Base-by-base conservation (phyloP, 176 grass and related monocot genomes). In the Raddia distichophylla region DNA sequence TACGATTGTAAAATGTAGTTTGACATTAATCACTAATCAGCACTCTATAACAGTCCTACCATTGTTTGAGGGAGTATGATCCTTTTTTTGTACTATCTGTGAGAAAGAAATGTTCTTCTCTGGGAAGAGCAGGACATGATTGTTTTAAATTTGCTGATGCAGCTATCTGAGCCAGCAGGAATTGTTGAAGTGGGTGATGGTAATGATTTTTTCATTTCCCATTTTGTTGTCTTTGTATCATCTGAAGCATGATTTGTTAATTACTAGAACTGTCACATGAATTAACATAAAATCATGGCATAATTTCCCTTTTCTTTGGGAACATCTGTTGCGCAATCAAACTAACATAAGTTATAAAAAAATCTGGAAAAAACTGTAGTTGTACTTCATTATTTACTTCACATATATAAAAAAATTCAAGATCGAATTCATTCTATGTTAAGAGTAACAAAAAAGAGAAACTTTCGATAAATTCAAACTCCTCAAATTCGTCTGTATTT, bases 151-250 rank as follows among this genome's bases (percentile, higher is more conserved):
- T 77, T 86, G 56, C 60, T 82, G 47, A 81, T 87, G 85, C 88
- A 98, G 96, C 86, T 98, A 52, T 95, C 90, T 84, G 96, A 98
- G 57, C 96, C 96, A 82, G 89, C 93, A 53, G 96, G 96, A 77
- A 81, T 98, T 87, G 84, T 95, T 86, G 90, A 95, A 82, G 84
- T 80, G 62, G 84, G 85, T 47, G 86, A 95, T 16, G 77, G 93
- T 98, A 93, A 77, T 54, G 83, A 16, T 70, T 87, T 82, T 71
- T 78, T 55, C 50, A 84, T 70, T 82, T 77, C 46, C 18, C 9
- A 54, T 56, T 65, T 84, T 33, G 34, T 16, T 53, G 18, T 69
- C 34, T 88, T 78, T 32, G 53, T 32, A 66, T 68, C 61, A 55
- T 58, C 18, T 7, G 56, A 67, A 2, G 32, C 14, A 45, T 63